These are phyloP conservation scores for Dryadomyces sulphureus DNA, from an alignment of 2,329 filamentous ascomycete species.

Conservation along the genomic window DNA sequence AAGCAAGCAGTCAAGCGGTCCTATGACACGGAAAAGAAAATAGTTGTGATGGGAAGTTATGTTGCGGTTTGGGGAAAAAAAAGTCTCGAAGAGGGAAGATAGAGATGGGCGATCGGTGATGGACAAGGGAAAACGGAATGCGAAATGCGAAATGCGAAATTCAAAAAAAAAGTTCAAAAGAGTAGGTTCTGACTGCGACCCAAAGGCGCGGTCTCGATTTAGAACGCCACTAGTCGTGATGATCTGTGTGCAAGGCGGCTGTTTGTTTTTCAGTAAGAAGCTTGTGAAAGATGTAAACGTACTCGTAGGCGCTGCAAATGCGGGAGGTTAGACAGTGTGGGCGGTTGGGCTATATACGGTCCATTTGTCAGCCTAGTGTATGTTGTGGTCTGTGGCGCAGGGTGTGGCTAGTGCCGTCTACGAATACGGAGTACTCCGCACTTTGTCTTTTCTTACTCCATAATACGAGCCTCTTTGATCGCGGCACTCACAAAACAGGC, in stretches of 20 bases:
- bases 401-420: background rate
- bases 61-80: background rate
- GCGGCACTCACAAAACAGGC: too few relatives aligned
- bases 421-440: too few relatives aligned
- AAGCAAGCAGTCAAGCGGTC: too few relatives aligned
- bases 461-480: too few relatives aligned
- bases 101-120: background rate
- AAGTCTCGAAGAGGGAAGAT: background rate
- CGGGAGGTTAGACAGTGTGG: slow-evolving; percentile 13
- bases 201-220: background rate
- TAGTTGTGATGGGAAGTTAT: background rate
- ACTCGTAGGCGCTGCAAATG: slow-evolving; percentile 6
- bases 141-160: background rate
- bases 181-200: background rate
- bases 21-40: background rate
- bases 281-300: slow-evolving; percentile 6
- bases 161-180: background rate
- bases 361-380: slow-evolving; percentile 3
- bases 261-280: slow-evolving; percentile 3
- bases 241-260: slow-evolving; percentile 2
- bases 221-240: slow-evolving; percentile 2
- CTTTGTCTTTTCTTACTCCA: too few relatives aligned
- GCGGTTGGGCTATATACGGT: slow-evolving; percentile 10
- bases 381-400: background rate
- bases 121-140: background rate